Conservation (phyloP, 768 basidiomycete genomes). For the Suillus fuscotomentosus region DNA sequence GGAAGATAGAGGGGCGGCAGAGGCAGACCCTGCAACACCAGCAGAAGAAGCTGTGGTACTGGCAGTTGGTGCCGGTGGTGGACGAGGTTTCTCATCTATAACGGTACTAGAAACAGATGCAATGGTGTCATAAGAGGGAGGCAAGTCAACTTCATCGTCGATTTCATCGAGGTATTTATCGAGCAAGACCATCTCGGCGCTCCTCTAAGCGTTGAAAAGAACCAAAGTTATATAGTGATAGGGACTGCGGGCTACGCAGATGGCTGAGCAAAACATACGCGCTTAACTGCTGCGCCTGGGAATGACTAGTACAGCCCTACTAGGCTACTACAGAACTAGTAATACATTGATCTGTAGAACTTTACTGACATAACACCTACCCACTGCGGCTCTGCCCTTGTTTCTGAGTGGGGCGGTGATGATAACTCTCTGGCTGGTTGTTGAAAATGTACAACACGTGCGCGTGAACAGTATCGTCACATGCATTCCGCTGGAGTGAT, state of each 20-base stretch:
- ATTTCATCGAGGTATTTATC: constrained; percentile 18
- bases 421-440: too few relatives aligned
- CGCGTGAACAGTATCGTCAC: too few relatives aligned
- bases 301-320: background rate
- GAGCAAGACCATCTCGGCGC: constrained; percentile 14
- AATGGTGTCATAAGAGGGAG: constrained; percentile 25
- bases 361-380: background rate
- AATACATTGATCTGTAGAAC: background rate
- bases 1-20: background rate
- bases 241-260: background rate
- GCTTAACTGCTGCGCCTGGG: background rate
- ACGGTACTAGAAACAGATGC: background rate
- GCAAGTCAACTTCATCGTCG: constrained; percentile 11
- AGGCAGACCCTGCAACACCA: too few relatives aligned
- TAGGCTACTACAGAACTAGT: background rate
- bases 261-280: background rate
- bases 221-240: background rate
- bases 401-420: too few relatives aligned
- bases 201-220: background rate
- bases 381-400: too few relatives aligned
- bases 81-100: constrained; percentile 14
- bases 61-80: background rate
- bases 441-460: too few relatives aligned
- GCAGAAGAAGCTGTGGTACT: background rate
- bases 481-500: too few relatives aligned